Conservation (phyloP, 129 eudicot species). For the Arctium minus region DNA sequence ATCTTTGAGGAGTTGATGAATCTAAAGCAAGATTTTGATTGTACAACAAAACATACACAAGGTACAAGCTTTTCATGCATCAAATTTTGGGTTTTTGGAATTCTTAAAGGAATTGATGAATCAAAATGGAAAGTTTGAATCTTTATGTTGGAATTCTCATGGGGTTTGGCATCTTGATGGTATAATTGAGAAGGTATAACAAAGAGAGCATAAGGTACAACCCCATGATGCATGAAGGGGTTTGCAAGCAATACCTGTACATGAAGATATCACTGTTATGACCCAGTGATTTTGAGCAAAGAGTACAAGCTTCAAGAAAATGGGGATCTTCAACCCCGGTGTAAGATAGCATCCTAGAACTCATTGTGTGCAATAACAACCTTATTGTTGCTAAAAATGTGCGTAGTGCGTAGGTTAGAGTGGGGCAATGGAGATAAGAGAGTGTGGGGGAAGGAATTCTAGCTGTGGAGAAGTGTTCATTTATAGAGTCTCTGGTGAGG, state of each 20-base stretch:
- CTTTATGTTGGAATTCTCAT: not conserved
- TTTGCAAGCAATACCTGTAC: slow-evolving; percentile 54
- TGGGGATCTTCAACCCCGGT: slow-evolving; percentile 49
- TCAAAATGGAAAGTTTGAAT: not conserved
- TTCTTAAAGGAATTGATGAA: not conserved
- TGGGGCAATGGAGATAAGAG: slow-evolving; percentile 11
- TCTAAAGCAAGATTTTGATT: not conserved
- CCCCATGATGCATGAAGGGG: not conserved
- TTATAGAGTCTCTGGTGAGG: slow-evolving; percentile 21
- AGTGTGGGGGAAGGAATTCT: slow-evolving; percentile 37
- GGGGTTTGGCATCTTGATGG: not conserved
- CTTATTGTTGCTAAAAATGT: slow-evolving; percentile 12
- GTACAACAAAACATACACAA: slow-evolving; percentile 13
- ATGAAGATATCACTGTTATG: slow-evolving; percentile 77
- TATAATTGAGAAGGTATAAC: slow-evolving; percentile 21
- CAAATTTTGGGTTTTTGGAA: not conserved
- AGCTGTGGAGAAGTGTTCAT: slow-evolving; percentile 16
- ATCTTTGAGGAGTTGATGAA: not conserved
- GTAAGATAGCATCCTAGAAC: slow-evolving; percentile 33
- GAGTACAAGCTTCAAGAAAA: slow-evolving; percentile 75
- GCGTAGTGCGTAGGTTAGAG: slow-evolving; percentile 27
- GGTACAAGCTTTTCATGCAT: slow-evolving; percentile 8
- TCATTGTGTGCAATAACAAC: slow-evolving; percentile 23
- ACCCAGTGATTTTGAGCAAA: slow-evolving; percentile 57
- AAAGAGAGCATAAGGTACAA: not conserved